Evolutionary conservation across 352 stramenopile genomes (phyloP).

Genomic region (Globisporangium acanthophoron): DNA sequence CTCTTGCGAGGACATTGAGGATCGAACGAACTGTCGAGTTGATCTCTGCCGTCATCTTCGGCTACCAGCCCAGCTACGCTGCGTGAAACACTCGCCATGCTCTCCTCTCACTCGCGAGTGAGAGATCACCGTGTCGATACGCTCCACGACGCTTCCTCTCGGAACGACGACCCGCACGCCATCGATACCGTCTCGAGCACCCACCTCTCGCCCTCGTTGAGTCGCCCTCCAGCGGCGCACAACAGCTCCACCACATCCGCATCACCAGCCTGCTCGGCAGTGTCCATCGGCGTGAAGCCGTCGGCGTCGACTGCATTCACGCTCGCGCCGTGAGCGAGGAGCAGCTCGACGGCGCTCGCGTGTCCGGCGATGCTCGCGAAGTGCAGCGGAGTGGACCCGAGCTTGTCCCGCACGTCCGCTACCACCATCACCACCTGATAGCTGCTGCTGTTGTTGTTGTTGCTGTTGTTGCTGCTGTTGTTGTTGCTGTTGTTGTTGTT

Average conservation of each 20-base stretch:
- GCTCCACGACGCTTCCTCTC: no score
- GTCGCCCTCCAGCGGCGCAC: background rate
- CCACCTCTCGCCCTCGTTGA: background rate
- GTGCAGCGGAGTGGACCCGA: slow-evolving; percentile 20
- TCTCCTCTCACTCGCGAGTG: no score
- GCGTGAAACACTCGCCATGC: no score
- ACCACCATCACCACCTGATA: background rate
- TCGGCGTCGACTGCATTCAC: slow-evolving; percentile 8
- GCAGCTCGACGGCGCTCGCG: background rate
- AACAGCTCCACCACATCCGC: background rate
- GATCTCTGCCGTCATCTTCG: no score
- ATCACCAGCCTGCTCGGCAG: background rate
- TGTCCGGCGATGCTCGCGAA: slow-evolving; percentile 4
- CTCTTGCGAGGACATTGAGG: no score
- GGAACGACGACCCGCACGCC: no score
- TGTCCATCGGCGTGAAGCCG: slow-evolving; percentile 3
- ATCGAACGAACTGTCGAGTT: no score
- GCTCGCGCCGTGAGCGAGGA: slow-evolving; percentile 1
- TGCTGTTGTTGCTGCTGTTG: background rate
- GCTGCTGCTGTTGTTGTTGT: slow-evolving; percentile 2
- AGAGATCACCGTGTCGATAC: no score
- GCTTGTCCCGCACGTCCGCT: slow-evolving; percentile 1
- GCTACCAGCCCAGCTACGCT: no score
- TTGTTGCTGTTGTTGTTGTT: no score
- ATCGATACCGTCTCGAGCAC: no score